Evolutionary conservation across 2,329 filamentous ascomycete species (phyloP).

Genomic region (Xylaria sp.): DNA sequence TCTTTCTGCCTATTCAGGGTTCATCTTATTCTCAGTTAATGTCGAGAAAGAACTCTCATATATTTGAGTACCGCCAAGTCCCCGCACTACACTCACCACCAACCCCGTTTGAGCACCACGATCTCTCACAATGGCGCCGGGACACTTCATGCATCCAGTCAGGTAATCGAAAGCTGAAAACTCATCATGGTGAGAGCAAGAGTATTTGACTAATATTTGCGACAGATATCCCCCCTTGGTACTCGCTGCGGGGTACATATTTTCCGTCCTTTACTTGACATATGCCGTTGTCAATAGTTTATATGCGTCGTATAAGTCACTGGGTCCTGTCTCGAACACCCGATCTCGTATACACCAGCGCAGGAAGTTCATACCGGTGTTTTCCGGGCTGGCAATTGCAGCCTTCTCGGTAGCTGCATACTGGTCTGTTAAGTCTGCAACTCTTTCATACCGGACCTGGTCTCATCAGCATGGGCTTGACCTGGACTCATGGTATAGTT

Average conservation of each 20-base stretch:
- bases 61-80: too few relatives aligned
- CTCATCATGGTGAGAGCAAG: background rate
- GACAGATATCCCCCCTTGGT: conserved; percentile 43
- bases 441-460: conserved; percentile 48
- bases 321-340: conserved; percentile 46
- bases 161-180: conserved; percentile 27
- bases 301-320: conserved; percentile 43
- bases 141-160: conserved; percentile 38
- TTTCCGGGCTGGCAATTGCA: conserved; percentile 41
- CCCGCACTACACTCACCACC: background rate
- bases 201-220: conserved; percentile 8
- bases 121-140: conserved; percentile 37
- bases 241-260: conserved; percentile 39
- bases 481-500: conserved; percentile 38
- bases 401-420: conserved; percentile 40
- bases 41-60: too few relatives aligned
- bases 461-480: conserved; percentile 45
- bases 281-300: conserved; percentile 43
- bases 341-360: conserved; percentile 44
- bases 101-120: background rate
- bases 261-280: conserved; percentile 41
- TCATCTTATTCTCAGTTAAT: too few relatives aligned
- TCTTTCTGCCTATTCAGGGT: too few relatives aligned
- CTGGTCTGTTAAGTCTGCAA: conserved; percentile 39
- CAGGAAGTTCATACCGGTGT: conserved; percentile 42